Base-by-base conservation (phyloP, 1,284 basidiomycete species). In the Prillingera fragicola region DNA sequence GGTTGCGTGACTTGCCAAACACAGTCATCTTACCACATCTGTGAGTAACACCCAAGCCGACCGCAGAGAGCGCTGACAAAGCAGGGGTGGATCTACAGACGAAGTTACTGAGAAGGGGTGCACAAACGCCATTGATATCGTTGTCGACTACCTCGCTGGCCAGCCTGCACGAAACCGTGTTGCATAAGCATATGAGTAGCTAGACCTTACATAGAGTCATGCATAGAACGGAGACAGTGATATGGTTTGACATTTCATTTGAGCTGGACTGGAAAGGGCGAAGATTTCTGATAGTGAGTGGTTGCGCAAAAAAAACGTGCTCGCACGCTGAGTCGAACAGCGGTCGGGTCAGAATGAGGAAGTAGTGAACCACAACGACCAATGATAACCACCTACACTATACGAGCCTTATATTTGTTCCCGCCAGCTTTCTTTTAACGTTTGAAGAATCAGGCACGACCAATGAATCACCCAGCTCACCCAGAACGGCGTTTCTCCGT, bases 11-110 rank as follows among this genome's bases (percentile, higher is more conserved):
- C 17, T 38, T 65, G 52, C 37, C 39, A 5, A 66, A 65, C 38
- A 56, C 62, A 8, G 57, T 68, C 14, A 55, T 56, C 18, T 33
- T 66, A 39, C 67, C 67, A 12, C 67, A 70, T 50, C 40, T 70
- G 50, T 63, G 39, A 57, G 61, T 59, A 5, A n/a, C n/a, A n/a
- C n/a, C n/a, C n/a, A n/a, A n/a, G n/a, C 31, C 13, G 3, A 27
- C 23, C 15, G 7, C 5, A 8, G 22, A 15, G 3, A 12, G 22
- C 13, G 22, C 34, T 48, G 45, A 46, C 15, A 0, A 23, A 33
- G 18, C 39, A 63, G 59, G 3, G 67, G 67, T 1, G 64, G 58
- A 8, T 61, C 57, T 31, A 66, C 63, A 0, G 60, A 66, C 14
- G 48, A 52, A 33, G 52, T 47, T 15, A 60, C 59, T 6, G 50